Evolutionary conservation across 129 eudicot genomes (phyloP), one percentile per base, ranked within the genome.

Genomic region (Tagetes erecta): DNA sequence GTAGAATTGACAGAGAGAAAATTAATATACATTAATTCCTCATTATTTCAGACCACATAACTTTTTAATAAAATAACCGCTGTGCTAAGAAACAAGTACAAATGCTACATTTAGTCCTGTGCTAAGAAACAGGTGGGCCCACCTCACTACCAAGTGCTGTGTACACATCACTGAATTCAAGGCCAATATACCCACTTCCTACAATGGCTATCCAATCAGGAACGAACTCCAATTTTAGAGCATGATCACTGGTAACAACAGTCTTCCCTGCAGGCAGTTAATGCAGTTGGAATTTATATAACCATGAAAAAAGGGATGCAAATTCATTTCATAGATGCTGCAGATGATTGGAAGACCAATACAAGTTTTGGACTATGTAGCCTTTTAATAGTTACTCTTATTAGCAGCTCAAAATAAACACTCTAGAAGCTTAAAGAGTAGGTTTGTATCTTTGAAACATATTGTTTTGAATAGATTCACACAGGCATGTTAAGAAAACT

Each of bases 91-190:
- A 52, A 66, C 41, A 2, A 36, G 35, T 33, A 33, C 36, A 75
- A 33, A 38, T 14, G 12, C 2, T 33, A 36, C 53, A 68, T 66
- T 38, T 38, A 46, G 30, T 45, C 51, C 58, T 74, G 70, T 39
- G 27, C 27, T 20, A 20, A 44, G 47, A 60, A 71, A 71, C 8
- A 35, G 58, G 65, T 34, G 8, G 73, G n/a, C 77, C 39, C 73
- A 92, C 98, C 98, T 92, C 98, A 73, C 98, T 89, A 56, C 98
- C 98, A 74, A 92, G 98, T 55, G 98, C 96, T 30, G 98, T 92
- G 85, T 92, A 92, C 73, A 92, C 98, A 78, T 92, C 98, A 63
- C 96, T 92, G 75, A 89, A 92, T 69, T 92, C 98, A 72, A 92
- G 98, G 56, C 92, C 96, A 71, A 87, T 87, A 44, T 87, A 89